Evolutionary conservation across 768 basidiomycete species (phyloP).

Genomic region (Leccinum pellstonianum): DNA sequence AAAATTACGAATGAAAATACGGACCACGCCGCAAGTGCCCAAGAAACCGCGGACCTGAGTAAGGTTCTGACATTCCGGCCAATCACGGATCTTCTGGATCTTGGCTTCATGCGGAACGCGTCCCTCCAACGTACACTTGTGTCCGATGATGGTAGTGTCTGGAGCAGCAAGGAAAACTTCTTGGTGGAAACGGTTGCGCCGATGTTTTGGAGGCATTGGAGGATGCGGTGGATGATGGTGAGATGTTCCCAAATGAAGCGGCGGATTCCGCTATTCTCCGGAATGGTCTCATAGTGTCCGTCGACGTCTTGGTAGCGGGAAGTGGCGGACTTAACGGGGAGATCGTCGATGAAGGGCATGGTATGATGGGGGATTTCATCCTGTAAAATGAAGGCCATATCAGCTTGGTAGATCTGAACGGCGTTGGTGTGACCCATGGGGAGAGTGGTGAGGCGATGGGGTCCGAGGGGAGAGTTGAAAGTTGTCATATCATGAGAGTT

Average conservation of each 20-base stretch:
- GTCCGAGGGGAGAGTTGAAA: too few species aligned
- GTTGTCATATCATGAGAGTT: too few species aligned
- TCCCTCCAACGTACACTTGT: not conserved
- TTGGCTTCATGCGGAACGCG: not conserved
- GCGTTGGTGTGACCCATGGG: too few species aligned
- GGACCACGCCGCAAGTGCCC: not conserved
- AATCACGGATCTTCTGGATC: not conserved
- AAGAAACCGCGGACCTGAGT: not conserved
- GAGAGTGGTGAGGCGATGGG: too few species aligned
- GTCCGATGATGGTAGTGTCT: not conserved
- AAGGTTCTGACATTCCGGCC: not conserved
- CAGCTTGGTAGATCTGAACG: too few species aligned
- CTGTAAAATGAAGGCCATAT: too few species aligned
- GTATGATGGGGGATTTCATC: too few species aligned
- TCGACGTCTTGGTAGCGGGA: not conserved
- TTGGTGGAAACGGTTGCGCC: not conserved
- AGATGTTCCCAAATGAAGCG: not conserved
- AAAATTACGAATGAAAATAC: not conserved
- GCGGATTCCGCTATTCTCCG: not conserved
- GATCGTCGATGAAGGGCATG: too few species aligned
- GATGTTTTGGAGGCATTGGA: not conserved
- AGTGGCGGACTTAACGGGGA: not conserved
- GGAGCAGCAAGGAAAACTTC: not conserved
- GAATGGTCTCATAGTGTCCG: not conserved
- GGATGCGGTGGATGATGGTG: not conserved